Base-by-base conservation (phyloP, 352 stramenopile species). In the Phytophthora sp. region DNA sequence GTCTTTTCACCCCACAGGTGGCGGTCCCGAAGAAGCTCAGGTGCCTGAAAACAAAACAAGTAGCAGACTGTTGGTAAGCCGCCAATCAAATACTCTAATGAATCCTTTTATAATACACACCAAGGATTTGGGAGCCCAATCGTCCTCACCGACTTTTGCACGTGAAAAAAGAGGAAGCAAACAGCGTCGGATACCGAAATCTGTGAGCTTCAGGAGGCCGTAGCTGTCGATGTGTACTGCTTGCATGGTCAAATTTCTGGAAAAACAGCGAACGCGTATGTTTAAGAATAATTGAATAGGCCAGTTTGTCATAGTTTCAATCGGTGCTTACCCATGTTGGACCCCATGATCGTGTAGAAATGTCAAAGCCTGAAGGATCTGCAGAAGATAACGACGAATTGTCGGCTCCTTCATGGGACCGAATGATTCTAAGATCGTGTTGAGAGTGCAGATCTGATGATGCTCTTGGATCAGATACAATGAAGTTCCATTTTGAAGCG, bases 351-450 rank as follows among this genome's bases (percentile, higher is more conserved):
- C 36, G 29, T 91, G 82, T 7, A 93, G 72, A 58, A 60, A 89
- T 6, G 52, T 52, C 2, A 90, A 60, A 13, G 63, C 82, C 20
- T 90, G 69, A 1, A 90, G 57, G 13, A 91, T 49, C 39, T 93
- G 84, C 15, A 76, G 15, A 11, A 90, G n/a, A 24, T 93, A 93
- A 0, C 82, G 77, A 0, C 80, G 82, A 44, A 93, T 85, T 16
- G 79, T 89, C 9, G 80, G 54, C 50, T 93, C 84, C 23, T 88
- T 90, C 84, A 93, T 93, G 0, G 73, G 56, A 1, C 84, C 84
- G 62, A 93, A 93, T 8, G 80, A 86, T 49, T 77, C 72, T 2
- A 93, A 65, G 27, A 91, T 87, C 21, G 82, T 89, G 16, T 64
- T 56, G 3, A 90, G 47, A n/a, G 74, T 74, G 46, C 82, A 91